Conservation (phyloP, 208 protist species). For the Ichthyophonus hoferi region DNA sequence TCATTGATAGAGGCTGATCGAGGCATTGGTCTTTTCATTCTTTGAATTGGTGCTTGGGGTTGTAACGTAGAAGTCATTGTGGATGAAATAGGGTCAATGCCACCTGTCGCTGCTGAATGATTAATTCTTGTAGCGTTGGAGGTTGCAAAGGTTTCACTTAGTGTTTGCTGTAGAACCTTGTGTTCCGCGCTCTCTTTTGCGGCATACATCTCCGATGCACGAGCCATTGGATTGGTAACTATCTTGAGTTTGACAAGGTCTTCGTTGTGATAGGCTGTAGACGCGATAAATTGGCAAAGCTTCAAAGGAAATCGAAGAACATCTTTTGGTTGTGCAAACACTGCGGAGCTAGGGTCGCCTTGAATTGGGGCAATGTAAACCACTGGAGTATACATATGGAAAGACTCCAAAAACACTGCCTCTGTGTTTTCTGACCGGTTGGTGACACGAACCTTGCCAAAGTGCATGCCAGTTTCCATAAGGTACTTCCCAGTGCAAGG, state of each 20-base stretch:
- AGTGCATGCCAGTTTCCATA: background rate
- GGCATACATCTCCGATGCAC: background rate
- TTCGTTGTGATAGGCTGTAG: conserved; percentile 5
- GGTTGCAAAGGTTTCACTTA: no score
- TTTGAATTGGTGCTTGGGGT: no score
- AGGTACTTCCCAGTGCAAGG: background rate
- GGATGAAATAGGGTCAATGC: no score
- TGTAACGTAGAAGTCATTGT: no score
- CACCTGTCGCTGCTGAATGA: no score
- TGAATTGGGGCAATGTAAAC: background rate
- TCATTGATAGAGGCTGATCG: no score
- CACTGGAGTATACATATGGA: background rate
- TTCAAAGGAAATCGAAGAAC: background rate
- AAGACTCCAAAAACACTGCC: background rate
- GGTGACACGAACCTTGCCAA: background rate
- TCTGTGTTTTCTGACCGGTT: background rate
- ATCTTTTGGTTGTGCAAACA: background rate
- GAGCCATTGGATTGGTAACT: conserved; percentile 17
- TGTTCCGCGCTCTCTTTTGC: background rate
- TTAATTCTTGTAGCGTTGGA: no score
- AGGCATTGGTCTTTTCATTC: no score
- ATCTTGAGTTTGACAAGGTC: conserved; percentile 1
- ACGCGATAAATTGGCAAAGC: background rate
- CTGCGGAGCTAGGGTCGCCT: background rate
- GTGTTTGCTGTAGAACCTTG: no score